Percentiles rank a stretch among this genome's conserved stretches.
Evolutionary conservation across 768 basidiomycete genomes (phyloP).

Genomic region (Phanerochaete sordida): DNA sequence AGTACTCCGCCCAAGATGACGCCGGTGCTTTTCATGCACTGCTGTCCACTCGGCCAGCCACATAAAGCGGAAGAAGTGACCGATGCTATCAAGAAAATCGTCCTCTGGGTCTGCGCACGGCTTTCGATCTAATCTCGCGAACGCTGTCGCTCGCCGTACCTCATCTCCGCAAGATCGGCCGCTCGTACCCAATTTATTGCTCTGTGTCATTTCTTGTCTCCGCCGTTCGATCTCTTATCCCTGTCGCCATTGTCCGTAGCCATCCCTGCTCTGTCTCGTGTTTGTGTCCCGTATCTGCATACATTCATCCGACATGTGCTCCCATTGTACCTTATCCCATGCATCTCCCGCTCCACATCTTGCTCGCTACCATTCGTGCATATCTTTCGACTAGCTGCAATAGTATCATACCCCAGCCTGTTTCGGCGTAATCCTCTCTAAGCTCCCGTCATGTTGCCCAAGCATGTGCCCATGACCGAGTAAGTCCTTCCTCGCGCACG

Average conservation of each 20-base stretch:
- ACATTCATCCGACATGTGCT: background rate
- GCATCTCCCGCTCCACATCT: background rate
- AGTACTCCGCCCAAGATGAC: constrained; percentile 24
- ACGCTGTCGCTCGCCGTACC: background rate
- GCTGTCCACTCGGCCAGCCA: constrained; percentile 64
- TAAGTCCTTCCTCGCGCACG: background rate
- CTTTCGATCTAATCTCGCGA: background rate
- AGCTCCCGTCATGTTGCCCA: background rate
- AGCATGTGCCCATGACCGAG: background rate
- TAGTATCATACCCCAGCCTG: background rate
- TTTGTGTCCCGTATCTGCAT: background rate
- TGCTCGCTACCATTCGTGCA: background rate
- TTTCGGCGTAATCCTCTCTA: background rate
- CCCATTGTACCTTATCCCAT: background rate
- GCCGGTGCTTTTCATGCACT: constrained; percentile 67
- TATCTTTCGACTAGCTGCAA: background rate
- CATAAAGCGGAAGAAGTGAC: constrained; percentile 64
- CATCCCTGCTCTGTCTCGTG: background rate
- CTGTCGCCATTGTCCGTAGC: background rate
- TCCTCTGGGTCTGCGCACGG: constrained; percentile 52
- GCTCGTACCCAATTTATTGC: background rate
- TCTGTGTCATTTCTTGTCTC: background rate
- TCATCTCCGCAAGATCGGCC: background rate
- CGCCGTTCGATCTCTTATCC: background rate
- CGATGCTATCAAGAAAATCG: constrained; percentile 56